Evolutionary conservation across 164 flowering plant species (phyloP), one percentile per base, ranked within the genome.

Genomic region (Magnolia sinica): DNA sequence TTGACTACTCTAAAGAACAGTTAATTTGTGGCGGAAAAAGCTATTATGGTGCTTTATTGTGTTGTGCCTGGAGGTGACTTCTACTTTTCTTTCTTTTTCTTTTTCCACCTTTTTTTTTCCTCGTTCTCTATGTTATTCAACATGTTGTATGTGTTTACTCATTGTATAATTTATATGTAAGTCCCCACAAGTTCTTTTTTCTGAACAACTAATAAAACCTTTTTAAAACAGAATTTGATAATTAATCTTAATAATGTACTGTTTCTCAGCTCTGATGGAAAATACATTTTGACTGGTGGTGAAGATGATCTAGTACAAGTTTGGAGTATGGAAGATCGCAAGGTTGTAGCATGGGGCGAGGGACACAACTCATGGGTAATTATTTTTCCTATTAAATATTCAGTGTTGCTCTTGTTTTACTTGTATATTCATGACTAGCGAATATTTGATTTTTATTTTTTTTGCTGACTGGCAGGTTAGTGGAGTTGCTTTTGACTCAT

Each of bases 291-390:
- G 84, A 87, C 97, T 70, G 99, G 99, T 67, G 99, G 99, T 50
- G 99, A 96, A 86, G 99, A 96, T 84, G 99, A 96, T 83, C 83
- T 96, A 50, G 98, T 96, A 76, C 98, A 92, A 77, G 92, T 96
- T 19, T 96, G 99, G 99, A 92, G 98, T 77, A 93, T 94, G 97
- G 99, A 96, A 79, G 97, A 93, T 76, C 83, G 98, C 16, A 96
- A 93, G 82, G 89, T 96, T 79, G 93, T 96, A 27, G 99, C 99
- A 73, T 96, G 99, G 99, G 98, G 98, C 7, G 99, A 96, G 83
- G 99, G 99, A 9, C 99, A 96, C 82, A 91, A 85, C 80, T 96
- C 99, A 70, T 96, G 98, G 98, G 99, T 96, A 82, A 83, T 91
- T 37, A 3, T 37, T 78, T 81, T 11, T 72, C 64, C 71, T 22